Percentiles rank a stretch among this genome's conserved stretches.
Evolutionary conservation across 495 filamentous ascomycete genomes (phyloP).

Genomic region (Penicillium fimorum): DNA sequence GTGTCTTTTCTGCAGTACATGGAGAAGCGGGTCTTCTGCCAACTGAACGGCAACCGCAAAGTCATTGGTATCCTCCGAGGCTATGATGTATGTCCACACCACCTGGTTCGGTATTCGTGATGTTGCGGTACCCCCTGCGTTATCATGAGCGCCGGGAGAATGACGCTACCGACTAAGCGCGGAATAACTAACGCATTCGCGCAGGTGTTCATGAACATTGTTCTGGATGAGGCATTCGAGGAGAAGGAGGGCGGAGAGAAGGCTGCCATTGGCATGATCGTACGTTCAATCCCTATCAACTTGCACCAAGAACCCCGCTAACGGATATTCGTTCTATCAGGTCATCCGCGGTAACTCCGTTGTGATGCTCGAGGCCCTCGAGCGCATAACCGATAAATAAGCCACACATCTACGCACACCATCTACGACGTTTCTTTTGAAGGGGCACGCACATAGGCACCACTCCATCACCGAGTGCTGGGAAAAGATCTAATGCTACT

Average conservation of each 20-base stretch:
- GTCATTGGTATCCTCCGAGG: constrained; percentile 92
- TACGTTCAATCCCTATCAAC: constrained; percentile 41
- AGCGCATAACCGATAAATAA: constrained; percentile 57
- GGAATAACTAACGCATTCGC: constrained; percentile 10
- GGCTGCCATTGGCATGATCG: constrained; percentile 87
- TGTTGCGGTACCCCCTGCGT: neutral
- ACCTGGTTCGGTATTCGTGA: neutral
- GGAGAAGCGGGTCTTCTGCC: constrained; percentile 97
- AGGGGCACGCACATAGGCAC: constrained; percentile 19
- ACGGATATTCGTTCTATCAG: constrained; percentile 23
- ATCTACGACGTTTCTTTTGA: constrained; percentile 23
- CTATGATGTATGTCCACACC: constrained; percentile 73
- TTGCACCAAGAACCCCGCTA: neutral
- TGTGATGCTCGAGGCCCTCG: constrained; percentile 84
- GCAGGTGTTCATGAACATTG: constrained; percentile 97
- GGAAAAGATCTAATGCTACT: constrained; percentile 33
- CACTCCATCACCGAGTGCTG: constrained; percentile 17
- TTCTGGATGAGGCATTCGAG: constrained; percentile 96
- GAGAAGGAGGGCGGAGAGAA: constrained; percentile 93
- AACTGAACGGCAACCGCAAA: constrained; percentile 95
- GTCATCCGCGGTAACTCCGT: constrained; percentile 92
- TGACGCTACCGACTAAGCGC: neutral
- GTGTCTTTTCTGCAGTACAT: constrained; percentile 69
- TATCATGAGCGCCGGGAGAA: no score
- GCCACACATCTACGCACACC: constrained; percentile 13